Evolutionary conservation across 805 yeast genomes (phyloP), one percentile per base, ranked within the genome.

Genomic region (Sungouiella thailandica): DNA sequence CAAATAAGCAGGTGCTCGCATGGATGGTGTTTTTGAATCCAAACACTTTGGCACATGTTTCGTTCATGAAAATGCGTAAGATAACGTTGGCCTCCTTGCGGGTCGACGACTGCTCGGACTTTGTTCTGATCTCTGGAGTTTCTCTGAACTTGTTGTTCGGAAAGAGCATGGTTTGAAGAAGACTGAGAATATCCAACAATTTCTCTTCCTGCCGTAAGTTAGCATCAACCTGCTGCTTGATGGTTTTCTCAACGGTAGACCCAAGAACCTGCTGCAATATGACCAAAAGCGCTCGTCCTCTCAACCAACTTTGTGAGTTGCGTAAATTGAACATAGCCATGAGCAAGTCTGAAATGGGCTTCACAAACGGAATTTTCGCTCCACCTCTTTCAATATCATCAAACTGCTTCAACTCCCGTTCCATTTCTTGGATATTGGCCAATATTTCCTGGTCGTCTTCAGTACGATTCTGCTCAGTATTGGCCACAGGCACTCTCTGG

Each of bases 201-300:
- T 63, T 66, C 7, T 62, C 68, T 29, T 74, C 78, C 7, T 65
- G 62, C 24, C 64, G 41, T 5, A 62, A 14, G 23, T 50, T 53
- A 15, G 46, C 48, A 24, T 65, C 61, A 20, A 74, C 55, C 37
- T 61, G 61, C 18, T 70, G 67, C 25, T 79, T 60, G 4, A 78
- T 69, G 34, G 73, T 75, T 50, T 77, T 80, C 50, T 89, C 96
- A 32, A 89, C 80, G 0, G 96, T 83, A 2, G 90, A 83, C 0
- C 97, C 97, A 24, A 89, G 68, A 1, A 89, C 57, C 53, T 87
- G 96, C 55, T 88, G 96, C 34, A 89, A 60, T 3, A 89, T 76
- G 4, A 87, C 78, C 24, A 88, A 70, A 7, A 87, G 66, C 0
- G 96, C 96, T 28, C 88, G 66, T 0, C 96, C 97, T 34, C 95